phyloP scores from a whole-genome alignment of 306 rosid genomes.

The Trifolium dubium region DNA sequence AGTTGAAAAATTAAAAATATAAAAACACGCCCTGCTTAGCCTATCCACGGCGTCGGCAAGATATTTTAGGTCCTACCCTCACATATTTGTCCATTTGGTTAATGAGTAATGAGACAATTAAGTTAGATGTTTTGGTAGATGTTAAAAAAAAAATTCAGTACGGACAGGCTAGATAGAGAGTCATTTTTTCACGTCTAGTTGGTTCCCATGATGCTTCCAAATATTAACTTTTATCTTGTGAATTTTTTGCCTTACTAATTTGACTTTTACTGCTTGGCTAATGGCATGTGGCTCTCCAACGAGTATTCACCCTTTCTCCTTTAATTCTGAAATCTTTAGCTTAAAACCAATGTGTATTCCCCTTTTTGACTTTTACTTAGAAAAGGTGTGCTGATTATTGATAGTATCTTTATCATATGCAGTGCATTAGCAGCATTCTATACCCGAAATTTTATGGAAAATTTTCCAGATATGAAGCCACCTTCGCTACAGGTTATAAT shows the following conservation, averaged over 20 bases:
- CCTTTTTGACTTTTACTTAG: slow-evolving; percentile 21
- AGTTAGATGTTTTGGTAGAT: slow-evolving; percentile 16
- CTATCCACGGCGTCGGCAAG: neutral
- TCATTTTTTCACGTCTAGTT: slow-evolving; percentile 19
- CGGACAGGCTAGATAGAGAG: neutral
- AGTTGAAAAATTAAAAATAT: neutral
- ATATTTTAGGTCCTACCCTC: slow-evolving; percentile 26
- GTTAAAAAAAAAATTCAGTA: slow-evolving; percentile 24
- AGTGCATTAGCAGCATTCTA: slow-evolving; percentile 98
- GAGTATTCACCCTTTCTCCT: slow-evolving; percentile 10
- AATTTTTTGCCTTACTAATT: slow-evolving; percentile 21
- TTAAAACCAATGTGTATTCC: neutral
- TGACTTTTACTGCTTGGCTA: slow-evolving; percentile 5
- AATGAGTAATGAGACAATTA: slow-evolving; percentile 24
- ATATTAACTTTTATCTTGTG: slow-evolving; percentile 23
- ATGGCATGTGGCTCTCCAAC: slow-evolving; percentile 16
- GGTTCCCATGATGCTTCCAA: slow-evolving; percentile 34
- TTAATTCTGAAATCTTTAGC: slow-evolving; percentile 26
- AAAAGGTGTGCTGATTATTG: slow-evolving; percentile 38
- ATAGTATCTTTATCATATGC: slow-evolving; percentile 52
- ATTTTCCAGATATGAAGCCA: slow-evolving; percentile 79
- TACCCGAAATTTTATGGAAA: slow-evolving; percentile 81
- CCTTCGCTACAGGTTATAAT: slow-evolving; percentile 85
- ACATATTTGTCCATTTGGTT: slow-evolving; percentile 22
- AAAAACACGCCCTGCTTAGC: slow-evolving; percentile 9